Percentiles rank a stretch among this genome's conserved stretches.
phyloP scores from a whole-genome alignment of 129 eudicot genomes.

The Scalesia atractyloides region DNA sequence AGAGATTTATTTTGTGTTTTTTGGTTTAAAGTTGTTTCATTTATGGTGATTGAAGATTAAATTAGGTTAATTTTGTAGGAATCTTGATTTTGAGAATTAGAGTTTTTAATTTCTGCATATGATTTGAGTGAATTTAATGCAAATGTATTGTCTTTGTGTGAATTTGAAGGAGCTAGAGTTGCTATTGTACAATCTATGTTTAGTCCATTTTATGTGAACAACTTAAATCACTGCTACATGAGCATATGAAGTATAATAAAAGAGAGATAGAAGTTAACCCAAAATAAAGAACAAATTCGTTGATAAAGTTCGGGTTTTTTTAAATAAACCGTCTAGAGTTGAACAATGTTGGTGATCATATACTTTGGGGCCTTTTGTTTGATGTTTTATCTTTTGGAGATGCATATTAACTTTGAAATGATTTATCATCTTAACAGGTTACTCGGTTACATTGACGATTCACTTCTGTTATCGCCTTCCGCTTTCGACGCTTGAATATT shows the following conservation, averaged over 20 bases:
- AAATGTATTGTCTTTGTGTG: neutral
- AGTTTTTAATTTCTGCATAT: constrained; percentile 4
- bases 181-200: neutral
- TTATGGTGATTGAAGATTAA: neutral
- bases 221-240: too few relatives aligned
- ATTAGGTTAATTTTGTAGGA: constrained; percentile 18
- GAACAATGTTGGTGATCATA: neutral
- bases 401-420: constrained; percentile 26
- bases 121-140: neutral
- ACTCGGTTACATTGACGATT: neutral
- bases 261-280: too few relatives aligned
- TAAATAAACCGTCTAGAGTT: neutral
- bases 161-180: neutral
- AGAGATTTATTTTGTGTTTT: neutral
- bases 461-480: constrained; percentile 1
- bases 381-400: constrained; percentile 1
- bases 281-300: too few relatives aligned
- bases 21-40: neutral
- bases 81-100: constrained; percentile 18
- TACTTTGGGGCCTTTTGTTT: constrained; percentile 8
- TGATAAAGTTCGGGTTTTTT: neutral
- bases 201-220: neutral
- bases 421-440: constrained; percentile 31
- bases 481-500: constrained; percentile 6
- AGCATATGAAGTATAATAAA: constrained; percentile 1